These are phyloP conservation scores for Chaetomium sp. DNA, from an alignment of 2,329 filamentous ascomycete genomes.

Conservation along the genomic window DNA sequence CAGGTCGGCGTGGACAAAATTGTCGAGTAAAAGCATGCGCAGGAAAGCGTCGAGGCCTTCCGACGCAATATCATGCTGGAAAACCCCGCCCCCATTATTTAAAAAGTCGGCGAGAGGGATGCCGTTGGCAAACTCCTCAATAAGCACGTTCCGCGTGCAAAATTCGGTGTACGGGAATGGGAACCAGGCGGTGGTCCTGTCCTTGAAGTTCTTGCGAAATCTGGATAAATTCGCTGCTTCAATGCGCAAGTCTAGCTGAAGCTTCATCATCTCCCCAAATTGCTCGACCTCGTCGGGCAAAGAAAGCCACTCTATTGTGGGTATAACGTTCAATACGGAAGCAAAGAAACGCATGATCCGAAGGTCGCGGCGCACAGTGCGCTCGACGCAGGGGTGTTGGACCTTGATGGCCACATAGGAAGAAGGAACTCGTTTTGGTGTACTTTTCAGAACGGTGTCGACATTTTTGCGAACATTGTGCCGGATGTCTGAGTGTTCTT, in stretches of 20 bases:
- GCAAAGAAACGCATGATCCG: constrained; percentile 94
- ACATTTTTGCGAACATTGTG: constrained; percentile 74
- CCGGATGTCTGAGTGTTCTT: constrained; percentile 41
- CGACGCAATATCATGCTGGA: constrained; percentile 88
- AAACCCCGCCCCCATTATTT: constrained; percentile 83
- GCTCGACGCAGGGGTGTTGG: constrained; percentile 84
- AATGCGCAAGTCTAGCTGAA: constrained; percentile 93
- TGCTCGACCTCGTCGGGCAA: constrained; percentile 89
- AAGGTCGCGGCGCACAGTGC: constrained; percentile 81
- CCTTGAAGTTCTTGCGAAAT: constrained; percentile 86
- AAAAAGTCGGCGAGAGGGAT: constrained; percentile 88
- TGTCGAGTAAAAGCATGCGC: constrained; percentile 93
- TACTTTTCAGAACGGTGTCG: constrained; percentile 78
- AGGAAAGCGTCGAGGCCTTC: constrained; percentile 94
- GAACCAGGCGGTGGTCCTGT: constrained; percentile 90
- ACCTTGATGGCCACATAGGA: constrained; percentile 95
- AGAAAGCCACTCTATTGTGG: constrained; percentile 95
- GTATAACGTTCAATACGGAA: constrained; percentile 71
- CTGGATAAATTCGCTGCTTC: constrained; percentile 84
- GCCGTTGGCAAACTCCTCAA: constrained; percentile 93
- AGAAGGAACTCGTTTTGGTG: constrained; percentile 77
- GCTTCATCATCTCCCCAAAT: constrained; percentile 97
- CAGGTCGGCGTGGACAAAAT: constrained; percentile 93
- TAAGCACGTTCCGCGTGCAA: constrained; percentile 82
- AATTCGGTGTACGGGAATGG: constrained; percentile 90